Evolutionary conservation across 371 early-diverging fungal genomes (phyloP), one percentile per base, ranked within the genome.

Genomic region (Syncephalastrum sp.): DNA sequence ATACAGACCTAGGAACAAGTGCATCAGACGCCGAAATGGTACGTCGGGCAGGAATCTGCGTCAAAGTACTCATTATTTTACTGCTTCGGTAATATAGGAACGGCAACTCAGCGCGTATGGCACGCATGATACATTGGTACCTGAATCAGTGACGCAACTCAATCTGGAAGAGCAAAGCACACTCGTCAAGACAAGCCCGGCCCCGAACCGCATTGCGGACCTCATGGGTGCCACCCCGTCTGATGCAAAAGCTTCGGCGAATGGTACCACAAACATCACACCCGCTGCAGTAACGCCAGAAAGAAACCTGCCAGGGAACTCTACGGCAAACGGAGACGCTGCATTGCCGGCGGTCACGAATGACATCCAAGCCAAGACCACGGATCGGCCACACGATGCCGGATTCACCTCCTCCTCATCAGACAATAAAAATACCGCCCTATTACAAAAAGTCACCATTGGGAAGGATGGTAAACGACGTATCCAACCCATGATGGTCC

Each of bases 401-500:
- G 54, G 51, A 7, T 55, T 56, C 23, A 56, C 64, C 6, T 65
- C 69, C 3, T 33, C 38, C 38, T 59, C 64, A 7, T 60, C 70
- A n/a, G 64, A 59, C 8, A 63, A 47, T 47, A 10, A 42, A 8
- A 24, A 43, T 4, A 51, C 64, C 12, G 53, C 61, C 27, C 47
- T 46, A 25, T 55, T 71, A 25, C 92, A 91, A 65, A 80, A 68
- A 16, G 82, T 89, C 14, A 83, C 91, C 0, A 70, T 85, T 25
- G 84, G 83, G 5, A 85, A 84, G 44, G 88, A 90, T 60, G 94
- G 94, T 0, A 87, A 88, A 69, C 86, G 85, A 49, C 72, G 94
- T 19, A 92, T 94, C 42, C 84, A 84, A 53, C 94, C 94, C 4
- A 72, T 84, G 14, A 51, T 45, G 14, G 46, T 61, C 33, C 55